These are phyloP conservation scores for Mycena vitilis DNA, from an alignment of 768 basidiomycete genomes.

Conservation along the genomic window DNA sequence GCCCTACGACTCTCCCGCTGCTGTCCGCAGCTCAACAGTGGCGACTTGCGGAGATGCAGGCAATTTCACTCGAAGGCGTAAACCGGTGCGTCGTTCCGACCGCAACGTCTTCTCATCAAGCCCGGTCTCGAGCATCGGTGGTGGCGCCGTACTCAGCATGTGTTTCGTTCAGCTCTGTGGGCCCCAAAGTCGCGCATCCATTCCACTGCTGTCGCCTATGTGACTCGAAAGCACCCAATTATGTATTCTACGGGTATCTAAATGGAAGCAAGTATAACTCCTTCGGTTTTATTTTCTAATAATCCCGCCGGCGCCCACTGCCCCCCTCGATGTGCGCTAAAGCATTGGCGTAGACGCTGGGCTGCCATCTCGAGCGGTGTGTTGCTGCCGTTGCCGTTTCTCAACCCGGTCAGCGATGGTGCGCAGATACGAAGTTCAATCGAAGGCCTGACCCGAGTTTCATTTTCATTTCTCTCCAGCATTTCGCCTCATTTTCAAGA, in stretches of 20 bases:
- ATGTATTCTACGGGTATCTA: neutral
- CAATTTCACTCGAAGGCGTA: neutral
- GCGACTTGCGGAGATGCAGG: neutral
- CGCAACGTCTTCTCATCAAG: neutral
- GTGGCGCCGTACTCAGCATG: neutral
- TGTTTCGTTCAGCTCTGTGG: neutral
- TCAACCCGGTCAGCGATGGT: too few relatives aligned
- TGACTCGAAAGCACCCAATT: conserved; percentile 1
- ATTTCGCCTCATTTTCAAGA: too few relatives aligned
- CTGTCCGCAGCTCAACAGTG: neutral
- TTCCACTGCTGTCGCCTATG: neutral
- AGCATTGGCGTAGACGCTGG: too few relatives aligned
- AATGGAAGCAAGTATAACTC: neutral
- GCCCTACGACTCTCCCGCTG: too few relatives aligned
- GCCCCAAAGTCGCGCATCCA: neutral
- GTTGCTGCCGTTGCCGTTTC: too few relatives aligned
- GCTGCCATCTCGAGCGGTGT: too few relatives aligned
- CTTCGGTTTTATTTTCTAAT: neutral
- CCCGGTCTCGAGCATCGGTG: neutral
- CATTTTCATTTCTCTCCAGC: too few relatives aligned
- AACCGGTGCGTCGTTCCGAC: neutral
- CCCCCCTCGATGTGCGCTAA: too few relatives aligned
- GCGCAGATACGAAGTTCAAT: too few relatives aligned
- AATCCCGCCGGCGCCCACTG: neutral
- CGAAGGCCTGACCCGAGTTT: too few relatives aligned